Conservation (phyloP, 2,329 filamentous ascomycete genomes). For the Fusarium sp. region DNA sequence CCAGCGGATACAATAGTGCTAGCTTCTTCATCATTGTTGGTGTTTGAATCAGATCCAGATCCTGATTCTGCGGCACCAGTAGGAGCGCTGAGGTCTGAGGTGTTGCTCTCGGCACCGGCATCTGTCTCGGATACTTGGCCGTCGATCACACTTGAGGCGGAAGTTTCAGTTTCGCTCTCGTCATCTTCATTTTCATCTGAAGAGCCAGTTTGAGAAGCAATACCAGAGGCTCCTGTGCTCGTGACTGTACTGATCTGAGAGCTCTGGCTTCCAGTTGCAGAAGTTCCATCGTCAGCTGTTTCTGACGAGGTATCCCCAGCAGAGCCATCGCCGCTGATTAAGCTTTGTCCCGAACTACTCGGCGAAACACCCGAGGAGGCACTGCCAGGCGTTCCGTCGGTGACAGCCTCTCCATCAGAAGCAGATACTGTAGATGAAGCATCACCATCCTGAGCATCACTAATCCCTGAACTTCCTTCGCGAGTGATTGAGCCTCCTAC, state of each 20-base stretch:
- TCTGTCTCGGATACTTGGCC: not conserved
- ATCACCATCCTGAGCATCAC: accelerated
- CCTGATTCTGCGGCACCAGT: not conserved
- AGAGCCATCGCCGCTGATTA: too few species aligned
- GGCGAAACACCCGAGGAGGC: not conserved
- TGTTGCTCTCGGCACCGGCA: not conserved
- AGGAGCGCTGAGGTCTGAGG: not conserved
- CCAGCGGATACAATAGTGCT: not conserved
- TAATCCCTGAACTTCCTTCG: not conserved
- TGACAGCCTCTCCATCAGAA: not conserved
- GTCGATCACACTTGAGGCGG: not conserved
- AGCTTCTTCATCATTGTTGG: not conserved
- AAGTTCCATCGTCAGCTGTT: not conserved
- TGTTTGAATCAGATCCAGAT: not conserved
- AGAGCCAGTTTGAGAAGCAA: not conserved
- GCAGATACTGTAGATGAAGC: not conserved
- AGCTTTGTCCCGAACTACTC: too few species aligned
- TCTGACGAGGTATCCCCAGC: too few species aligned
- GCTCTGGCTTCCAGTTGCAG: not conserved
- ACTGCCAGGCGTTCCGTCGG: not conserved
- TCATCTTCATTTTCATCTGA: not conserved
- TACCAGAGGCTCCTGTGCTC: accelerated
- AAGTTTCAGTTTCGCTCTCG: not conserved
- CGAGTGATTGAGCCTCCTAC: not conserved
- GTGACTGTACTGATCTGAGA: not conserved